phyloP scores from a whole-genome alignment of 176 grass and related monocot species.

The Oryza glaberrima region DNA sequence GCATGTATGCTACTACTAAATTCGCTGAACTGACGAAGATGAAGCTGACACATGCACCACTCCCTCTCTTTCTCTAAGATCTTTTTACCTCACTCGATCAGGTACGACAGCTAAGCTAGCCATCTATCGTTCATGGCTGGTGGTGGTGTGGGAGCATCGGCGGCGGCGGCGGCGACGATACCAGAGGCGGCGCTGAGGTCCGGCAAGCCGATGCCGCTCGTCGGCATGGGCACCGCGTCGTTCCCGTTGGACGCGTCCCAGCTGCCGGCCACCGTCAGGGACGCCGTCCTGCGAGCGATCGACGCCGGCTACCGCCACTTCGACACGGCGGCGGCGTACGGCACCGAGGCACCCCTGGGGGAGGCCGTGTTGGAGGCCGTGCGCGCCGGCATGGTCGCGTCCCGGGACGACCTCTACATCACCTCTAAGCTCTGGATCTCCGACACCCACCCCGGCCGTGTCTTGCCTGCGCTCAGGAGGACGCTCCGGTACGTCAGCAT shows the following conservation, averaged over 20 bases:
- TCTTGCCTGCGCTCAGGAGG: conserved; percentile 35
- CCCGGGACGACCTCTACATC: conserved; percentile 48
- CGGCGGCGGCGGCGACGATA: not conserved
- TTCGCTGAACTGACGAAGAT: too few species aligned
- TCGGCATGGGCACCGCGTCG: conserved; percentile 39
- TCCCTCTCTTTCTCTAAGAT: too few species aligned
- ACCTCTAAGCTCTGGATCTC: conserved; percentile 50
- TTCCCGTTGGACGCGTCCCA: not conserved
- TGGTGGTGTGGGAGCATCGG: too few species aligned
- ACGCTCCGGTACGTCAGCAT: conserved; percentile 25
- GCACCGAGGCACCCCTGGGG: not conserved
- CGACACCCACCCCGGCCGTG: conserved; percentile 10
- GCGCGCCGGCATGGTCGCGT: not conserved
- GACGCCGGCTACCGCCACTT: conserved; percentile 47
- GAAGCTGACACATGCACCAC: too few species aligned
- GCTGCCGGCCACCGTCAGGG: not conserved
- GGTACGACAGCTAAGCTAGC: too few species aligned
- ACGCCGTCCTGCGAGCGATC: conserved; percentile 34
- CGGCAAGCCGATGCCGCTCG: conserved; percentile 33
- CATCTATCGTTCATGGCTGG: too few species aligned
- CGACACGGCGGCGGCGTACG: conserved; percentile 28
- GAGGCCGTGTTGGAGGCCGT: conserved; percentile 12
- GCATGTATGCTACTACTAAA: too few species aligned
- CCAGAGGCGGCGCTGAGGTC: not conserved
- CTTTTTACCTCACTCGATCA: too few species aligned